Evolutionary conservation across 2,329 filamentous ascomycete species (phyloP).

Genomic region (Cordyceps pruinosa): DNA sequence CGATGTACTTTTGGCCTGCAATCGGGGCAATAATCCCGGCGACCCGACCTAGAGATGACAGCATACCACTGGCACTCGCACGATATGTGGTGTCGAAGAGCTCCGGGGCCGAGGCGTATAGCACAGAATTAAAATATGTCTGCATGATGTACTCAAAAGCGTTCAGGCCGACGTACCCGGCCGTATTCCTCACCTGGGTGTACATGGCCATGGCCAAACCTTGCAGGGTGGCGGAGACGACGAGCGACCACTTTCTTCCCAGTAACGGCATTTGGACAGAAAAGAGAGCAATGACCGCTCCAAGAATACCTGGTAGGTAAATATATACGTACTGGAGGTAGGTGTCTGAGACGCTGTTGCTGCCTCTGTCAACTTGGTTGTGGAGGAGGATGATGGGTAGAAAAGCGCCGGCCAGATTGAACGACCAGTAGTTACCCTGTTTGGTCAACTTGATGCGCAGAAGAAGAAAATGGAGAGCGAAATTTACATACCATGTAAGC

Average conservation of each 20-base stretch:
- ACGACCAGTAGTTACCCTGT: conserved; percentile 18
- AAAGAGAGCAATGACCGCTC: conserved; percentile 31
- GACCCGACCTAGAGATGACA: conserved; percentile 8
- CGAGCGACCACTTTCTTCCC: conserved; percentile 22
- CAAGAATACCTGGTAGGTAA: conserved; percentile 38
- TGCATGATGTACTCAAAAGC: conserved; percentile 26
- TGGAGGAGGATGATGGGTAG: conserved; percentile 38
- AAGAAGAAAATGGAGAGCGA: neutral
- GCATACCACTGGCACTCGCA: conserved; percentile 8
- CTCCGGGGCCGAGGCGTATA: conserved; percentile 16
- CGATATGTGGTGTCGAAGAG: conserved; percentile 11
- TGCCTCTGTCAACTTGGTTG: conserved; percentile 33
- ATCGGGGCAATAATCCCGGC: conserved; percentile 10
- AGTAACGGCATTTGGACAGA: conserved; percentile 12
- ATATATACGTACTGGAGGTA: conserved; percentile 42
- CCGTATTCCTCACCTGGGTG: conserved; percentile 20
- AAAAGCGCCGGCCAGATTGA: conserved; percentile 19
- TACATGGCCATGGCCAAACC: conserved; percentile 21
- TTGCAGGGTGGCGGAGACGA: conserved; percentile 20
- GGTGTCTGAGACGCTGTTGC: conserved; percentile 32
- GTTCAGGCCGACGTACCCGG: conserved; percentile 16
- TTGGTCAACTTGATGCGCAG: neutral
- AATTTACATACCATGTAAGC: conserved; percentile 4
- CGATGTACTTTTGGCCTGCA: conserved; percentile 12
- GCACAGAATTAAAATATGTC: conserved; percentile 17